Base-by-base conservation (phyloP, 306 rosid species). In the Dalbergia cultrata region DNA sequence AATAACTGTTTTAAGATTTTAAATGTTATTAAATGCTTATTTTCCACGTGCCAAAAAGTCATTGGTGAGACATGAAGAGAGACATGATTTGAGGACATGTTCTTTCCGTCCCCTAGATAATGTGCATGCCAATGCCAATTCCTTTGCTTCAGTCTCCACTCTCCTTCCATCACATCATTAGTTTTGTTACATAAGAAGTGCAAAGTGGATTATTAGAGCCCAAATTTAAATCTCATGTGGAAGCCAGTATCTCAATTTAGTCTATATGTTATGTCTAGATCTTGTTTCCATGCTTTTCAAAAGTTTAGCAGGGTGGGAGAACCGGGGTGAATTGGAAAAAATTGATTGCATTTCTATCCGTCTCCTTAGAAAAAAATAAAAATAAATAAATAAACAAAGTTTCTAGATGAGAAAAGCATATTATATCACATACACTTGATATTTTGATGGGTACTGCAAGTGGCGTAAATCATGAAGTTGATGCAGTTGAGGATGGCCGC, bases 161-260 rank as follows among this genome's bases (percentile, higher is more conserved):
- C 34, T 52, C 37, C 53, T 21, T 60, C 67, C 35, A 63, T 34
- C 54, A 76, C 54, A 62, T 70, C 59, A 70, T 35, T 53, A 26
- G 2, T 64, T 65, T 49, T 85, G 63, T 70, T 76, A 56, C 37
- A 34, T 34, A 44, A 56, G 49, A 68, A 47, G 60, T n/a, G 53
- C 31, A 47, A 72, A 66, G 71, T 78, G 77, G 67, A 57, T 67
- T 65, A 59, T 26, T 21, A 68, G 44, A 79, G 58, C 59, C 17
- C 41, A 57, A 68, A 50, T 68, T 73, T 67, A 26, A 56, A 34
- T 44, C 74, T 59, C 76, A 35, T 34, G 11, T 65, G 54, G 45
- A 78, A 65, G 5, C 10, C 31, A 33, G 44, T 53, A 49, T 57
- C 19, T 33, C 26, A 34, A 9, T 8, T 41, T 63, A 11, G 72